A percentile compares a stretch with the other conserved stretches of the same genome.
Conservation (phyloP, 2,329 filamentous ascomycete species). For the Laburnicola sp. region DNA sequence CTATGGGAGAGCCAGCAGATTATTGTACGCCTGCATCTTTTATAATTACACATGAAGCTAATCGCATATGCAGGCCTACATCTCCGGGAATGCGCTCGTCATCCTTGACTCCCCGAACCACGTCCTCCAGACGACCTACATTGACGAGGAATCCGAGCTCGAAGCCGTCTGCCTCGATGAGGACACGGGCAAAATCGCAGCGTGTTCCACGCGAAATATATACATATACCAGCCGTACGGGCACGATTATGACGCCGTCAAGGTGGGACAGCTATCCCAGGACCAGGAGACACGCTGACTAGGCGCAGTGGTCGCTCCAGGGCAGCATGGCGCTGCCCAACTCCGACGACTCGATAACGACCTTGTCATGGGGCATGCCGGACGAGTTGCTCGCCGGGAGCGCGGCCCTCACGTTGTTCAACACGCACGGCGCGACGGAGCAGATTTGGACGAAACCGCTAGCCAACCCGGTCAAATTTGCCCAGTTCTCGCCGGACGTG, state of each 20-base stretch:
- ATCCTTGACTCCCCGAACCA: constrained; percentile 74
- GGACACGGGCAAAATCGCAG: constrained; percentile 79
- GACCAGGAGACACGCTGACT: constrained; percentile 26
- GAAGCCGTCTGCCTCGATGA: constrained; percentile 82
- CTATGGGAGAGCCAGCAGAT: constrained; percentile 73
- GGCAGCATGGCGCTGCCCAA: constrained; percentile 57
- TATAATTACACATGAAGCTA: constrained; percentile 10
- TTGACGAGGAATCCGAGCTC: constrained; percentile 70
- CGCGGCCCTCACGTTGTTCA: constrained; percentile 70
- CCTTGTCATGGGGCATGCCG: constrained; percentile 82
- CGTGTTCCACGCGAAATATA: constrained; percentile 66
- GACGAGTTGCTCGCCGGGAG: constrained; percentile 84
- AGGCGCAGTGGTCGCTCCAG: constrained; percentile 62
- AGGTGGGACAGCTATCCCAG: constrained; percentile 57
- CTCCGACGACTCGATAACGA: constrained; percentile 54
- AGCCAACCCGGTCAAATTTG: constrained; percentile 72
- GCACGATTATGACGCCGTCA: constrained; percentile 69
- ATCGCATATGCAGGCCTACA: constrained; percentile 67
- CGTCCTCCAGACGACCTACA: constrained; percentile 87
- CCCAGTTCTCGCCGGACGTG: constrained; percentile 82
- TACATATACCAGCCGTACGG: constrained; percentile 79
- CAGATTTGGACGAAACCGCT: constrained; percentile 75
- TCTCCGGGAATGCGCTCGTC: constrained; percentile 84
- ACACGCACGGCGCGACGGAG: constrained; percentile 54
- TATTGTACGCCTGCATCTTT: constrained; percentile 59